Base-by-base conservation (phyloP, 192 early-diverging fungal species). In the Chytriomyces sp. region DNA sequence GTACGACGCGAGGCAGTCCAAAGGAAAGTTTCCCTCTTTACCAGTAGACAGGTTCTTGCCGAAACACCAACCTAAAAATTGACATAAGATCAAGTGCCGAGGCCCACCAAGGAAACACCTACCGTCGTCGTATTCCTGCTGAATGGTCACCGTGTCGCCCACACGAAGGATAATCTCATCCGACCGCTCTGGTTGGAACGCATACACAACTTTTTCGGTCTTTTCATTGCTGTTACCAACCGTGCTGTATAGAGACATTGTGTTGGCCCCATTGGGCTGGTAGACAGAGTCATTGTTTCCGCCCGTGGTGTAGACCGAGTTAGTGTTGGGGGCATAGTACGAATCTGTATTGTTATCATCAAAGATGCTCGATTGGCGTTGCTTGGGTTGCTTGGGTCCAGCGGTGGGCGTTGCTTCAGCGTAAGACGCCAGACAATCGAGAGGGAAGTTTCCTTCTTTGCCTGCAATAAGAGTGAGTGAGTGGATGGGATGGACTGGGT, bases 11-110 rank as follows among this genome's bases (percentile, higher is more conserved):
- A 85, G 72, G 44, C 82, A 84, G 25, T 83, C 84, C 8, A 84
- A 65, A 26, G 85, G 85, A 70, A 84, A 84, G 59, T 57, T 52
- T 5, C 85, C 85, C 36, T 75, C 80, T 66, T 80, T 57, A 25
- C 78, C 72, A 8, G 84, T 84, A 38, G 64, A 76, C 73, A 77
- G 63, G 75, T 86, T 86, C 38, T 73, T 64, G 5, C 84, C 84
- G 53, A 41, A 78, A 22, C 70, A 75, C 84, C 84, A 86, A 36
- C 84, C 80, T n/a, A n/a, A n/a, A n/a, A n/a, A n/a, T n/a, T n/a
- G n/a, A n/a, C n/a, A n/a, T n/a, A n/a, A n/a, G n/a, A n/a, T n/a
- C n/a, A n/a, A n/a, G n/a, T n/a, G n/a, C n/a, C n/a, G n/a, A n/a
- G n/a, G n/a, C n/a, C n/a, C n/a, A n/a, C n/a, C n/a, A n/a, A n/a